Percentiles rank a stretch among this genome's conserved stretches.
Evolutionary conservation across 352 stramenopile genomes (phyloP).

Genomic region (Phytophthora parvispora): DNA sequence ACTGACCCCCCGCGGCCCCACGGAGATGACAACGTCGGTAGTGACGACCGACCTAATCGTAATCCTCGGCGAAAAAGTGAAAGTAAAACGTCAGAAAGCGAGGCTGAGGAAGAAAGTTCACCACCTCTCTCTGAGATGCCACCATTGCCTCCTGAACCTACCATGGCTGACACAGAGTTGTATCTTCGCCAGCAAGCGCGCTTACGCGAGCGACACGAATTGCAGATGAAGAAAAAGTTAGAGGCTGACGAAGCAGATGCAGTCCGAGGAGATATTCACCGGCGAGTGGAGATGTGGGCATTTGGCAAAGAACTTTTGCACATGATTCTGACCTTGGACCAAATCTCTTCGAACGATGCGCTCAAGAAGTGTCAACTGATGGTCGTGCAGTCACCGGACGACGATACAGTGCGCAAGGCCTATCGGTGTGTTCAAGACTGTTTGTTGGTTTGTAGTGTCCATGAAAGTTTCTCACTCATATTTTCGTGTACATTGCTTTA

Average conservation of each 20-base stretch:
- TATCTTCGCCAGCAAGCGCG: constrained; percentile 88
- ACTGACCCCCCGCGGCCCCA: constrained; percentile 33
- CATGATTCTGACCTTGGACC: constrained; percentile 88
- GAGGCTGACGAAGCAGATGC: constrained; percentile 86
- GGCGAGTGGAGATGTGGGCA: constrained; percentile 83
- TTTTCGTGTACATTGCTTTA: not conserved
- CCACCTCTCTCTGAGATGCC: constrained; percentile 34
- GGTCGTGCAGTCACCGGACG: constrained; percentile 83
- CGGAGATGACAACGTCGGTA: constrained; percentile 40
- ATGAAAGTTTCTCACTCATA: not conserved
- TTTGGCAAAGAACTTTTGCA: constrained; percentile 87
- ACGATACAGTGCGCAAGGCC: constrained; percentile 85
- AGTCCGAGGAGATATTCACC: constrained; percentile 82
- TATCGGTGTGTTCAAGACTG: constrained; percentile 60
- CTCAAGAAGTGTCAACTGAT: constrained; percentile 82
- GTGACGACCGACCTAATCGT: constrained; percentile 39
- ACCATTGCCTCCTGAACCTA: constrained; percentile 80
- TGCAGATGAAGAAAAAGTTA: constrained; percentile 85
- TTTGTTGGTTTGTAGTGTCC: constrained; percentile 4
- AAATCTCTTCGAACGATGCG: constrained; percentile 79
- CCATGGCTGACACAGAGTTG: constrained; percentile 75
- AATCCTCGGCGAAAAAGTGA: constrained; percentile 54
- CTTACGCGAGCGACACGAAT: constrained; percentile 81
- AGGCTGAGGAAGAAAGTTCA: constrained; percentile 48
- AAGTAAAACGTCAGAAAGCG: constrained; percentile 68